Base-by-base conservation (phyloP, 192 early-diverging fungal genomes). In the Haplosporangium gracile region DNA sequence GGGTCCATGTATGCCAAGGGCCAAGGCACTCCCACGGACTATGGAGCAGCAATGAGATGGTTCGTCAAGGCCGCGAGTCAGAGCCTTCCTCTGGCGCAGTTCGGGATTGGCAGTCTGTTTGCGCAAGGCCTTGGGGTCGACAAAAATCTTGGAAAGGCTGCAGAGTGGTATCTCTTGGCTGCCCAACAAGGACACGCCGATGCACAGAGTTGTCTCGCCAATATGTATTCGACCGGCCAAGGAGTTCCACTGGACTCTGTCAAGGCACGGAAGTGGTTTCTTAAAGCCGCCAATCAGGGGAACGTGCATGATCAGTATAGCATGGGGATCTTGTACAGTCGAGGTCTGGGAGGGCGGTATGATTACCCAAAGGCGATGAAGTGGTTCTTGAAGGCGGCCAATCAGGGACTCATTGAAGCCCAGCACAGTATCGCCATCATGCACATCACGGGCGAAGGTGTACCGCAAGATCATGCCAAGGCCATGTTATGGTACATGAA, bases 391-490 rank as follows among this genome's bases (percentile, higher is more conserved):
- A 65, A 65, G 60, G 60, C 60, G 2, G 60, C 60, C 10, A 65
- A 15, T 2, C 60, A 65, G 13, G 60, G 60, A 65, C 60, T 32
- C 10, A 29, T 32, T 9, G 60, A 65, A 0, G 60, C 60, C 2
- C 60, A 65, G 15, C 60, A 65, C 60, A 65, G 60, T 15, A 65
- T 65, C 11, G 60, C 60, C 60, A 65, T 65, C 24, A 65, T 65
- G 60, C 60, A 65, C 60, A 65, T 65, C 9, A 65, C 60, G 2
- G 60, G 60, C n/a, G 60, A 65, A 4, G 60, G 60, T 2, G 60
- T 65, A 11, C 60, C 60, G 13, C 26, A 65, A 29, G 60, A 65
- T 15, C 60, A 65, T 32, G 60, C 60, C 29, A 65, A 65, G 11
- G 60, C 60, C 29, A 65, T 65, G 60, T 29, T 65, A 29, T 65